A percentile compares a stretch with the other conserved stretches of the same genome.
phyloP scores from a whole-genome alignment of 1,284 basidiomycete genomes.

The Malassezia cuniculi region DNA sequence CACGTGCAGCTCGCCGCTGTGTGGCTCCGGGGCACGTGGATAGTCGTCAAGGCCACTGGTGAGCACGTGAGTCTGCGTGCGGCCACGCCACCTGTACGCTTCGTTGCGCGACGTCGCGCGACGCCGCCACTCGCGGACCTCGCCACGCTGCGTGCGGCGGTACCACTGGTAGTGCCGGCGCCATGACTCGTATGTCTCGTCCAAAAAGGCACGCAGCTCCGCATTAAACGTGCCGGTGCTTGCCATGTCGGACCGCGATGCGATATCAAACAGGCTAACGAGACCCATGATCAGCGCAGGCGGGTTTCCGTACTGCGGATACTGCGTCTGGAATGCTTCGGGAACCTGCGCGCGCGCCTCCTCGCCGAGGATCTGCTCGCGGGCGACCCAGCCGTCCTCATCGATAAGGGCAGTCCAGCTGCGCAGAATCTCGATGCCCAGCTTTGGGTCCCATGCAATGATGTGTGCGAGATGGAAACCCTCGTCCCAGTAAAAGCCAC shows the following conservation, averaged over 20 bases:
- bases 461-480: slow-evolving; percentile 85
- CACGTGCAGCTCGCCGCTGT: slow-evolving; percentile 77
- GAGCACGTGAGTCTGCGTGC: slow-evolving; percentile 69
- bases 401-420: slow-evolving; percentile 82
- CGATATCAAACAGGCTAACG: too few relatives aligned
- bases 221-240: slow-evolving; percentile 47
- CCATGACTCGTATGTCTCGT: slow-evolving; percentile 66
- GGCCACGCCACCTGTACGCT: slow-evolving; percentile 86
- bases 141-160: slow-evolving; percentile 68
- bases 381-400: slow-evolving; percentile 81
- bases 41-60: slow-evolving; percentile 93
- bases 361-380: slow-evolving; percentile 87
- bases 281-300: slow-evolving; percentile 83
- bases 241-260: too few relatives aligned
- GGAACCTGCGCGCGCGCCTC: slow-evolving; percentile 70
- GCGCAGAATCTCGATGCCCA: slow-evolving; percentile 74
- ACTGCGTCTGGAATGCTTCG: slow-evolving; percentile 74
- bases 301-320: slow-evolving; percentile 82
- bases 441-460: slow-evolving; percentile 78
- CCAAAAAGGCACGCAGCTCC: slow-evolving; percentile 58
- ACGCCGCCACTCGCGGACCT: slow-evolving; percentile 76
- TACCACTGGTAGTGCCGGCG: slow-evolving; percentile 91
- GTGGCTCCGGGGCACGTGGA: slow-evolving; percentile 65
- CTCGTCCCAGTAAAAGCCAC: slow-evolving; percentile 96
- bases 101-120: slow-evolving; percentile 69